Conservation (phyloP, 192 early-diverging fungal species). For the Cladochytrium replicatum region DNA sequence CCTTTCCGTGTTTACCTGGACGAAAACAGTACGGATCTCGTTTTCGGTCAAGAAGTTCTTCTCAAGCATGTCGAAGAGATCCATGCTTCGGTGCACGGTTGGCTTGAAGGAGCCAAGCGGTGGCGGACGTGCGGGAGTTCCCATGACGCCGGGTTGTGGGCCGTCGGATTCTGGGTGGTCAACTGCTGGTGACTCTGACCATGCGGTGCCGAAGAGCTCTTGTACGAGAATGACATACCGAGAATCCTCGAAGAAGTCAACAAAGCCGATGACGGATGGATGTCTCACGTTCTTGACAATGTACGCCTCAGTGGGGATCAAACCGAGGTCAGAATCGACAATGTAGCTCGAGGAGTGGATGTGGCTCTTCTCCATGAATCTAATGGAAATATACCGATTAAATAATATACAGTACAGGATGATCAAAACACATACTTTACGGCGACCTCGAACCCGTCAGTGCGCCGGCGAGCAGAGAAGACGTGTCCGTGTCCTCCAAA, state of each 20-base stretch:
- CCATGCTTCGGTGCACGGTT: conserved; percentile 43
- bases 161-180: neutral
- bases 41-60: conserved; percentile 32
- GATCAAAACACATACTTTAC: too few species aligned
- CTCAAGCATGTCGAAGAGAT: conserved; percentile 61
- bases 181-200: conserved; percentile 24
- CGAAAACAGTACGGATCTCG: conserved; percentile 43
- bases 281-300: conserved; percentile 50
- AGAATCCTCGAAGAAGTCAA: conserved; percentile 43
- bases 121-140: too few species aligned
- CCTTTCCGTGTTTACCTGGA: too few species aligned
- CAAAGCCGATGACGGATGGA: conserved; percentile 39
- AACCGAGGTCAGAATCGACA: conserved; percentile 36
- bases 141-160: too few species aligned
- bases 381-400: too few species aligned
- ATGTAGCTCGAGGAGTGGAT: conserved; percentile 44
- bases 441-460: conserved; percentile 27
- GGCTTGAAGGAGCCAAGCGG: conserved; percentile 11
- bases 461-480: conserved; percentile 45
- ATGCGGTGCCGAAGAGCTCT: conserved; percentile 56
- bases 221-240: conserved; percentile 51
- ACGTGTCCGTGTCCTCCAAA: conserved; percentile 58
- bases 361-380: conserved; percentile 49
- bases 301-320: conserved; percentile 53
- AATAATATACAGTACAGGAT: too few species aligned